Base-by-base conservation (phyloP, 306 rosid species). In the Vigna mungo region DNA sequence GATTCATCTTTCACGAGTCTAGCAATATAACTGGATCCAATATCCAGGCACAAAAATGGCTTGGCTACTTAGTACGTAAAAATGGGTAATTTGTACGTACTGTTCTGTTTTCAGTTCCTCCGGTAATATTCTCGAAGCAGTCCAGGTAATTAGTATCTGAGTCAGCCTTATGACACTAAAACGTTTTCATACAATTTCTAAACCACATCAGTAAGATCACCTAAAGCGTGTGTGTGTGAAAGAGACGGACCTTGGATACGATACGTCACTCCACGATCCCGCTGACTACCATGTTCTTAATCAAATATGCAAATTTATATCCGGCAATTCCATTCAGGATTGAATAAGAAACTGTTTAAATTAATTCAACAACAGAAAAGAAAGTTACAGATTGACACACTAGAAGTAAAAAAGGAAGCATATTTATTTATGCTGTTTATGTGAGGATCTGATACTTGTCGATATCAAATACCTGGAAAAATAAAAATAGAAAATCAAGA, bases 401-500 rank as follows among this genome's bases (percentile, higher is more conserved):
- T 56, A 44, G 20, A 23, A n/a, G 65, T 61, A 41, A 72, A 51
- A 63, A 65, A 16, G 51, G 78, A 72, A 68, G 72, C 68, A 83
- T 10, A 67, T 68, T 62, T 59, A 61, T 80, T 49, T 25, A 70
- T 30, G 68, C 85, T 81, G 9, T 18, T 69, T 82, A 78, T 81
- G 82, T 39, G 58, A 56, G 74, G 71, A 77, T 74, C 79, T 32
- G 59, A 76, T 81, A 68, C 56, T 48, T 16, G 71, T 25, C 49
- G 68, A 72, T 47, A 15, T 70, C 70, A 34, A 25, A 37, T 86
- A 41, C 68, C 43, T 52, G 54, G 8, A 44, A 67, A 74, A 47
- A 67, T 21, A 44, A 54, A 61, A 46, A 71, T 7, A 53, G 27
- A 68, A 66, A 43, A 83, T 95, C 85, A 92, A 70, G 89, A 86